Evolutionary conservation across 2,329 filamentous ascomycete species (phyloP), one percentile per base, ranked within the genome.

Genomic region (Pseudogymnoascus sp.): DNA sequence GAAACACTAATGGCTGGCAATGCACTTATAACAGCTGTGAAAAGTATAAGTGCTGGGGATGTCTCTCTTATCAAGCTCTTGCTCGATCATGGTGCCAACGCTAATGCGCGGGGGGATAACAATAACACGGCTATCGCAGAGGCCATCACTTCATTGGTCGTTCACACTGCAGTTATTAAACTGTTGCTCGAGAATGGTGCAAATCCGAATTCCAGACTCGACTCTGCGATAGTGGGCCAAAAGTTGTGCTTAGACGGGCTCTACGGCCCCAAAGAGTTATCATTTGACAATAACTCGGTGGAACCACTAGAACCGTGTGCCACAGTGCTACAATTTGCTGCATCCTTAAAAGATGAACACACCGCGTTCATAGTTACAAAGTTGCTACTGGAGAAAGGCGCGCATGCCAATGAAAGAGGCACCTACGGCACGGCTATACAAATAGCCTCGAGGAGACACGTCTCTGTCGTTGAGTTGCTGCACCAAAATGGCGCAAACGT

Each of bases 371-470:
- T 20, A 9, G 50, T 57, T 9, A 22, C 35, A 37, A 57, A 37
- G 35, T 12, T 57, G 2, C 50, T 57, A 7, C n/a, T 57, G 4
- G 28, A 36, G 8, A 57, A 57, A 9, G 60, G 60, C 2, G 60
- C 50, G 12, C 28, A 59, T 5, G 60, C 59, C 30, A 59, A 61
- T 14, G 50, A 16, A 35, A 20, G 33, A 35, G 41, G 38, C 22
- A 22, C 8, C n/a, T 41, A 25, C 2, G 37, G 38, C 35, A 54
- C 22, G 18, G 61, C 61, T 22, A 2, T 61, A 9, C 12, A 28
- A 12, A 25, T 25, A 47, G 41, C 41, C 3, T 47, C 41, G 20
- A 47, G 22, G 9, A 22, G 41, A 47, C n/a, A 28, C n/a, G 4
- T 28, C 7, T 4, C 14, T 28, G 41, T 47, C 6, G 6, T 47